phyloP scores from a whole-genome alignment of 345 rosid genomes.

The Hypericum perforatum region DNA sequence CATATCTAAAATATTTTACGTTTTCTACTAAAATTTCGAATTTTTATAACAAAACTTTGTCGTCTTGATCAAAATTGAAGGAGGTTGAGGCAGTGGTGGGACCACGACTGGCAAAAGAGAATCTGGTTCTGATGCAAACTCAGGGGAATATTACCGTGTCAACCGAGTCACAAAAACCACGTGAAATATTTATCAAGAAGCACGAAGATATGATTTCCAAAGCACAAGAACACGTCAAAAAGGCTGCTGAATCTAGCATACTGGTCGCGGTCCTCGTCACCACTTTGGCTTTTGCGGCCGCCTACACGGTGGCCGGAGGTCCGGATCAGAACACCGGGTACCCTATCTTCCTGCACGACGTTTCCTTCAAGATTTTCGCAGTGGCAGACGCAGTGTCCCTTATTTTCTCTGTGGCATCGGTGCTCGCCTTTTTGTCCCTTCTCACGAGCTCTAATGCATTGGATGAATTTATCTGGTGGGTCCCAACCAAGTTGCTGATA shows the following conservation, averaged over 20 bases:
- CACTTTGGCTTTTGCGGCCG: slow-evolving; percentile 12
- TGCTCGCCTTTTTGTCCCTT: slow-evolving; percentile 21
- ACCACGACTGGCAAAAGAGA: no score
- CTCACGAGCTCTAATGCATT: slow-evolving; percentile 12
- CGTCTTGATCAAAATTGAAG: no score
- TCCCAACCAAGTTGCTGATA: slow-evolving; percentile 13
- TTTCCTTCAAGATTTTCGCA: slow-evolving; percentile 16
- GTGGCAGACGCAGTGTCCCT: slow-evolving; percentile 14
- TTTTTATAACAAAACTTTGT: no score
- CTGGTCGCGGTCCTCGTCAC: slow-evolving; percentile 18
- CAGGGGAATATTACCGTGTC: no score
- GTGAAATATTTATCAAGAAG: neutral
- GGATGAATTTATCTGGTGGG: slow-evolving; percentile 3
- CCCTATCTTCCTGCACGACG: slow-evolving; percentile 8
- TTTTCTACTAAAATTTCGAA: no score
- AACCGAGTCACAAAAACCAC: no score
- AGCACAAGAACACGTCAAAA: slow-evolving; percentile 14
- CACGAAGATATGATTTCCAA: neutral
- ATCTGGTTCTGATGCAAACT: no score
- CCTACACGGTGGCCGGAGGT: slow-evolving; percentile 18
- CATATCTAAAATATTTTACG: no score
- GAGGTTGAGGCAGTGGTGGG: no score
- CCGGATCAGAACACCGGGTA: slow-evolving; percentile 7
- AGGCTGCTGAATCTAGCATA: slow-evolving; percentile 20
- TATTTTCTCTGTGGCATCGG: slow-evolving; percentile 18